A percentile compares a stretch with the other conserved stretches of the same genome.
phyloP scores from a whole-genome alignment of 2,329 filamentous ascomycete species.

The Cryphonectria parasitica region DNA sequence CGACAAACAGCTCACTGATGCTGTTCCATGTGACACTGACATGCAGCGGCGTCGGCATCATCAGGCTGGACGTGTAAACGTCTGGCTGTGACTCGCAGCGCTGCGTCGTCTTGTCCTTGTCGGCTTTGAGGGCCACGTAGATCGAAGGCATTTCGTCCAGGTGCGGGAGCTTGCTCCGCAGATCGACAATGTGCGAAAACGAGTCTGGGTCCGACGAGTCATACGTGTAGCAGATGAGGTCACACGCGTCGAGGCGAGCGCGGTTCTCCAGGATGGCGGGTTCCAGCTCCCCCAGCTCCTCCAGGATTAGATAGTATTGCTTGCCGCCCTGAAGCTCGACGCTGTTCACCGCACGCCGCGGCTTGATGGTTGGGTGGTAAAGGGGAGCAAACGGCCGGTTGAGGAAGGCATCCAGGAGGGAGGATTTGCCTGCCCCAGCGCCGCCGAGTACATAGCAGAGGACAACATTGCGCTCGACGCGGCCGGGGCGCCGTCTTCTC shows the following conservation, averaged over 20 bases:
- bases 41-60: constrained; percentile 90
- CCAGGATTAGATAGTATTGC: constrained; percentile 94
- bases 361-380: constrained; percentile 94
- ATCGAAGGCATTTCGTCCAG: constrained; percentile 89
- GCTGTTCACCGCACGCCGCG: constrained; percentile 90
- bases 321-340: constrained; percentile 95
- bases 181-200: constrained; percentile 85
- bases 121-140: constrained; percentile 92
- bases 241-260: constrained; percentile 86
- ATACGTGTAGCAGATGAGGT: constrained; percentile 93
- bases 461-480: constrained; percentile 92
- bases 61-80: constrained; percentile 81
- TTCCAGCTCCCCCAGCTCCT: constrained; percentile 95
- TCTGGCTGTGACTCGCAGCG: constrained; percentile 89
- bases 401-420: constrained; percentile 87
- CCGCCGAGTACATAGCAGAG: constrained; percentile 91
- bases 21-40: constrained; percentile 94
- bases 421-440: constrained; percentile 85
- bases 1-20: constrained; percentile 92
- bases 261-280: constrained; percentile 92
- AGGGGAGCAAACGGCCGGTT: constrained; percentile 82
- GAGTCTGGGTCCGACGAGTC: constrained; percentile 97
- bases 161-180: constrained; percentile 78
- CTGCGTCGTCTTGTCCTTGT: constrained; percentile 96
- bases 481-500: constrained; percentile 76